Evolutionary conservation across 2,329 filamentous ascomycete genomes (phyloP).

Genomic region (Aspergillus eucalypticola): DNA sequence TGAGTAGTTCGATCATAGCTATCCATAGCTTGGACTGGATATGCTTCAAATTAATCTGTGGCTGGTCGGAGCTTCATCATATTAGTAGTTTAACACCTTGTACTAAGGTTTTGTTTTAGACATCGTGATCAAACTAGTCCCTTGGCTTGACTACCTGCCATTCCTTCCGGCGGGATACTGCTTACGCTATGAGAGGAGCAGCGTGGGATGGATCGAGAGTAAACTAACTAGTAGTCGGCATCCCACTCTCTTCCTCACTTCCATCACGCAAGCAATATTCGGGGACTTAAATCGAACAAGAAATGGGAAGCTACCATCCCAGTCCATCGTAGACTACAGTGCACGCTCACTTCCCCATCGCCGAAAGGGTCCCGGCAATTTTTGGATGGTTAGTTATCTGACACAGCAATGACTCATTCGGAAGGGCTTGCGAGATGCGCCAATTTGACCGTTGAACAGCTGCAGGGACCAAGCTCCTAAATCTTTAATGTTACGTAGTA

Average conservation of each 20-base stretch:
- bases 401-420: not conserved
- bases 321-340: not conserved
- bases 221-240: too few species aligned
- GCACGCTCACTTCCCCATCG: not conserved
- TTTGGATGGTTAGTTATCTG: not conserved
- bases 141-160: not conserved
- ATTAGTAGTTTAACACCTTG: not conserved
- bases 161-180: not conserved
- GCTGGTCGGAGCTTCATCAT: not conserved
- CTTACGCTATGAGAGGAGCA: not conserved
- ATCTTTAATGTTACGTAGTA: not conserved
- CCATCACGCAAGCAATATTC: too few species aligned
- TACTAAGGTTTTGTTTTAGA: not conserved
- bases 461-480: conserved; percentile 1
- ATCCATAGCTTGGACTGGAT: not conserved
- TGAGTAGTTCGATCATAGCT: not conserved
- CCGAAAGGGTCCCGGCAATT: too few species aligned
- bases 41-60: not conserved
- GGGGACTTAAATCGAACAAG: too few species aligned
- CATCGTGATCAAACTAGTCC: not conserved
- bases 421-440: not conserved
- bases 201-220: too few species aligned
- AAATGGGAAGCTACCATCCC: too few species aligned
- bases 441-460: not conserved
- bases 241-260: too few species aligned